A percentile compares a stretch with the other conserved stretches of the same genome.
These are phyloP conservation scores for Cylindrotheca fusiformis DNA, from an alignment of 108 stramenopile genomes.

Conservation along the genomic window DNA sequence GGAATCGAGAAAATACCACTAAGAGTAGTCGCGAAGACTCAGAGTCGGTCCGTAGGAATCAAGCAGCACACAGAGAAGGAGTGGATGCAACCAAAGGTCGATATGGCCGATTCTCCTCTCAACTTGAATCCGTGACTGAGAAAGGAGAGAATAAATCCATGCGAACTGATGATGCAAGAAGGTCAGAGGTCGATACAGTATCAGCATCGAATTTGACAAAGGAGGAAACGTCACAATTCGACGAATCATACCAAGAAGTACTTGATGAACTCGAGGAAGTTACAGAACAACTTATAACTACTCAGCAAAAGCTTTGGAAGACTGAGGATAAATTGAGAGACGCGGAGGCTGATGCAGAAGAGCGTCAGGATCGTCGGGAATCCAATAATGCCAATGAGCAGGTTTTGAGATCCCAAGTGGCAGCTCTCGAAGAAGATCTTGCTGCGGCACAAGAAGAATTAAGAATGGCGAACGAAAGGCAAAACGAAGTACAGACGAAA, in stretches of 20 bases:
- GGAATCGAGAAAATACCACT: too few species aligned
- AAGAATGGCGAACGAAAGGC: not conserved
- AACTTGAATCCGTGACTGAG: not conserved
- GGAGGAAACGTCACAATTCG: not conserved
- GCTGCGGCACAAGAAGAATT: not conserved
- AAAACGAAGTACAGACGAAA: not conserved
- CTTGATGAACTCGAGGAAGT: slow-evolving; percentile 67
- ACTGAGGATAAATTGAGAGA: slow-evolving; percentile 39
- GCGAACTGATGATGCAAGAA: not conserved
- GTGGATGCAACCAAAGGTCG: slow-evolving; percentile 14
- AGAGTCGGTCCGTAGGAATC: slow-evolving; percentile 42
- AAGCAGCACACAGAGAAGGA: slow-evolving; percentile 42
- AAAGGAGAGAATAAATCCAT: not conserved
- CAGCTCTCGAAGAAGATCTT: not conserved
- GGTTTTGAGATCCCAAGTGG: not conserved
- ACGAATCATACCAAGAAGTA: slow-evolving; percentile 47
- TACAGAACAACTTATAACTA: slow-evolving; percentile 60
- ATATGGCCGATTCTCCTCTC: not conserved
- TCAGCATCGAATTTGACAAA: not conserved
- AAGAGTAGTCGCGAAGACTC: too few species aligned
- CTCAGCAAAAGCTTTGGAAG: slow-evolving; percentile 50
- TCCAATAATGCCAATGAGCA: not conserved
- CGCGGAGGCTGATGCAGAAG: slow-evolving; percentile 23
- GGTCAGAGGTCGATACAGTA: not conserved
- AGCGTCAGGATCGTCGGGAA: not conserved